Evolutionary conservation across 2,329 filamentous ascomycete genomes (phyloP).

Genomic region (Leptographium wingfieldii): DNA sequence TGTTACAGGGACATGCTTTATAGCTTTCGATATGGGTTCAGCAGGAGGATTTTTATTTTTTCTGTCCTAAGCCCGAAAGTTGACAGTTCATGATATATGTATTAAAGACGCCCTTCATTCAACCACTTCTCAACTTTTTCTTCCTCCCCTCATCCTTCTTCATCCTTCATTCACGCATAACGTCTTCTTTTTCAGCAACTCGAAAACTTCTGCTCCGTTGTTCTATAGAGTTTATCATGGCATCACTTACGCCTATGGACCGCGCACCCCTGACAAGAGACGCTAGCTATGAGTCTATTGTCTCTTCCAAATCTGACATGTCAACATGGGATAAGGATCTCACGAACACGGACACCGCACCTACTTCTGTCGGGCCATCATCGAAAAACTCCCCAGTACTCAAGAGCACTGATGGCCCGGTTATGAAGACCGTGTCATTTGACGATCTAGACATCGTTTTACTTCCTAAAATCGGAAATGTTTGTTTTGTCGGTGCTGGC

Average conservation of each 20-base stretch:
- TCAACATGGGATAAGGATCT: background rate
- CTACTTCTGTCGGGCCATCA: background rate
- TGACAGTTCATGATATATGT: too few species aligned
- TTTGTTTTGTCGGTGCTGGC: constrained; percentile 6
- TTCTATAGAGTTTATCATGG: background rate
- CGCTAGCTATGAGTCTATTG: background rate
- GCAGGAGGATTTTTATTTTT: background rate
- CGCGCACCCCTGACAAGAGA: background rate
- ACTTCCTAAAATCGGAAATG: background rate
- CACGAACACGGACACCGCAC: background rate
- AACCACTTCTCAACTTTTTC: too few species aligned
- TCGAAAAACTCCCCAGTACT: background rate
- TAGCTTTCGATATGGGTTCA: background rate
- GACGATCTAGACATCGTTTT: background rate
- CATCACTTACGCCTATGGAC: background rate
- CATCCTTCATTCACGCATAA: too few species aligned
- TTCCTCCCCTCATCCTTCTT: too few species aligned
- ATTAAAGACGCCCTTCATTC: too few species aligned
- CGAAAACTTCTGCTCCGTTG: background rate
- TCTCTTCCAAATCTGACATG: background rate
- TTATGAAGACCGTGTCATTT: background rate
- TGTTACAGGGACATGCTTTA: background rate
- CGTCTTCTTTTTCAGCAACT: background rate
- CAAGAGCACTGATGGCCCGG: background rate
- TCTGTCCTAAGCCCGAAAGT: background rate